Evolutionary conservation across 176 grass and related monocot genomes (phyloP).

Genomic region (Oryza meyeriana): DNA sequence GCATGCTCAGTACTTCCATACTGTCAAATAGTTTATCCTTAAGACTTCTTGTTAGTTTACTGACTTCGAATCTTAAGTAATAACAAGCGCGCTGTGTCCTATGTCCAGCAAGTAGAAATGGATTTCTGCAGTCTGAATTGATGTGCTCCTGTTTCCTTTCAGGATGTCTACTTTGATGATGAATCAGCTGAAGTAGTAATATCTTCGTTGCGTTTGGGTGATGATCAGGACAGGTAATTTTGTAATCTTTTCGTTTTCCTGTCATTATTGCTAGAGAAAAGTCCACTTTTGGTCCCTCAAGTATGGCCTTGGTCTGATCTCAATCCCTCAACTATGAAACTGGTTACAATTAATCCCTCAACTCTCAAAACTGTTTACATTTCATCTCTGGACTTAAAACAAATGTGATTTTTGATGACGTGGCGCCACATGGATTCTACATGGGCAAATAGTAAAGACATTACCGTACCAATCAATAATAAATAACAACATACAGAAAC

Average conservation of each 20-base stretch:
- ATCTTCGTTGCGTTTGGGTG: constrained; percentile 70
- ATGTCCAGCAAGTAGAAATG: background rate
- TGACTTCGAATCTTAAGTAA: background rate
- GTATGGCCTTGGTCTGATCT: no score
- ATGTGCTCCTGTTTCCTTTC: constrained; percentile 2
- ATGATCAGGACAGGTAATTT: constrained; percentile 65
- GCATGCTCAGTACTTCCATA: background rate
- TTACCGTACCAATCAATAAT: no score
- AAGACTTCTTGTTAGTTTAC: background rate
- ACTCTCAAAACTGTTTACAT: no score
- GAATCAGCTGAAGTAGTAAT: constrained; percentile 90
- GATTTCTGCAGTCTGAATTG: constrained; percentile 1
- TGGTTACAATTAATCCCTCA: no score
- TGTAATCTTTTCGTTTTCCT: background rate
- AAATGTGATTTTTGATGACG: no score
- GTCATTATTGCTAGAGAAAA: no score
- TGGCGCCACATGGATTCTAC: no score
- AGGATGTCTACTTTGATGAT: constrained; percentile 90
- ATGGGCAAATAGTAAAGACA: no score
- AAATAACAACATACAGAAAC: no score
- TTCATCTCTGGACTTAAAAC: no score
- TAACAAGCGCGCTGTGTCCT: background rate
- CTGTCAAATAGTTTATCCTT: background rate
- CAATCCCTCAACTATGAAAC: no score
- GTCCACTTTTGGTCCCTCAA: no score